Percentiles rank a stretch among this genome's conserved stretches.
Conservation (phyloP, 768 basidiomycete genomes). For the Gloeopeniophorella convolvens region DNA sequence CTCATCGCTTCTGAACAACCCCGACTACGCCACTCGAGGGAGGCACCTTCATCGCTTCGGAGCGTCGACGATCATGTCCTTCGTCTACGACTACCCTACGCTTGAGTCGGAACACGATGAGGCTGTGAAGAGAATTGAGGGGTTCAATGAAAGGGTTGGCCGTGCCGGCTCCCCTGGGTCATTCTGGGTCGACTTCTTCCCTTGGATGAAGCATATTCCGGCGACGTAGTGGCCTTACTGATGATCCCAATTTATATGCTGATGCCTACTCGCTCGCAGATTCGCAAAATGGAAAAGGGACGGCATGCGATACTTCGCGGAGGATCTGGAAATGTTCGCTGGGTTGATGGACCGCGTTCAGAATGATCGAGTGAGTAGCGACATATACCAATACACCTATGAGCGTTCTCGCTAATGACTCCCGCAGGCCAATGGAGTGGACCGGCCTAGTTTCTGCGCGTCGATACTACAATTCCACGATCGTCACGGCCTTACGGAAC, state of each 20-base stretch:
- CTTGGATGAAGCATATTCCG: constrained; percentile 12
- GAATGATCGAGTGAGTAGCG: not conserved
- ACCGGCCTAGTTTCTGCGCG: constrained; percentile 4
- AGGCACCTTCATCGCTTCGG: constrained; percentile 26
- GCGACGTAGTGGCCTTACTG: constrained; percentile 1
- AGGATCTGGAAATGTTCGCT: not conserved
- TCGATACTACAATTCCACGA: not conserved
- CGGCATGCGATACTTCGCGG: not conserved
- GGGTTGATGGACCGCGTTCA: constrained; percentile 4
- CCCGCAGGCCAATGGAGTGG: not conserved
- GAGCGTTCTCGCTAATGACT: not conserved
- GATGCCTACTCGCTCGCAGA: too few species aligned
- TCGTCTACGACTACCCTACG: constrained; percentile 23
- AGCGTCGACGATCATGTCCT: constrained; percentile 25
- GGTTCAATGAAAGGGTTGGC: not conserved
- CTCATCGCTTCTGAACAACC: constrained; percentile 24
- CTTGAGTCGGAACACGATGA: not conserved
- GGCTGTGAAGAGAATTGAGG: not conserved
- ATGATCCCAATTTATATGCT: too few species aligned
- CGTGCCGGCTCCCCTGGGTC: not conserved
- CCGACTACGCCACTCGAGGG: constrained; percentile 23
- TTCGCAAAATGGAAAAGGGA: constrained; percentile 10
- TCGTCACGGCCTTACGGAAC: not conserved
- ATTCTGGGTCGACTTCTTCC: constrained; percentile 1
- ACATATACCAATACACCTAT: not conserved